Base-by-base conservation (phyloP, 2,329 filamentous ascomycete species). In the Alternaria sp. region DNA sequence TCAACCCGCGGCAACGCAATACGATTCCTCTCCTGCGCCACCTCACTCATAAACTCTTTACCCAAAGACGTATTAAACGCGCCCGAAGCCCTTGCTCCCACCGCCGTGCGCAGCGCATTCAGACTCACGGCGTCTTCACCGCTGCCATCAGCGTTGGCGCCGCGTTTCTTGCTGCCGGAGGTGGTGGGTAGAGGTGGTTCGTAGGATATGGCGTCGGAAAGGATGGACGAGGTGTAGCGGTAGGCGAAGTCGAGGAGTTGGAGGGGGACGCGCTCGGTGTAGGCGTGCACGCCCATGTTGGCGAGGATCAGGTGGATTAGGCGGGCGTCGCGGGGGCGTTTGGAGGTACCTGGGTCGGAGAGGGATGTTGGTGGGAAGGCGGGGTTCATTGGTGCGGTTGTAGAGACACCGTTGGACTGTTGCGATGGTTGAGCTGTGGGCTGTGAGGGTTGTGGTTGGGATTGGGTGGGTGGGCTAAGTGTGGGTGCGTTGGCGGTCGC, bases 191-290 rank as follows among this genome's bases (percentile, higher is more conserved):
- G 18, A 0, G 76, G 75, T 1, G 75, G 76, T 51, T 78, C 76
- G 72, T 80, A 78, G 4, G 69, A 66, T 1, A 79, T 65, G 6
- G 78, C 90, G 81, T 94, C 91, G 69, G 84, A 88, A 20, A 94
- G 87, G 37, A 94, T 85, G 61, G 87, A 86, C 2, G 88, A 89
- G 10, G 90, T 92, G 84, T 94, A 92, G 41, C 92, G 89, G 85
- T 96, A 96, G 53, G 92, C 91, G 76, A 95, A 95, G 69, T 96
- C 92, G 78, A 96, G 89, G 53, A 96, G 89, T 62, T 94, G 89
- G 1, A 95, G 87, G 0, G 92, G 92, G 2, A 96, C 92, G 73
- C 92, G 92, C 78, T 91, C 88, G 79, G 95, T 92, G 84, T 93
- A 96, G 44, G 90, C 86, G 5, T 90, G 89, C 10, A 95, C 92